Evolutionary conservation across 2,329 filamentous ascomycete species (phyloP).

Genomic region (Aspergillus eucalypticola): DNA sequence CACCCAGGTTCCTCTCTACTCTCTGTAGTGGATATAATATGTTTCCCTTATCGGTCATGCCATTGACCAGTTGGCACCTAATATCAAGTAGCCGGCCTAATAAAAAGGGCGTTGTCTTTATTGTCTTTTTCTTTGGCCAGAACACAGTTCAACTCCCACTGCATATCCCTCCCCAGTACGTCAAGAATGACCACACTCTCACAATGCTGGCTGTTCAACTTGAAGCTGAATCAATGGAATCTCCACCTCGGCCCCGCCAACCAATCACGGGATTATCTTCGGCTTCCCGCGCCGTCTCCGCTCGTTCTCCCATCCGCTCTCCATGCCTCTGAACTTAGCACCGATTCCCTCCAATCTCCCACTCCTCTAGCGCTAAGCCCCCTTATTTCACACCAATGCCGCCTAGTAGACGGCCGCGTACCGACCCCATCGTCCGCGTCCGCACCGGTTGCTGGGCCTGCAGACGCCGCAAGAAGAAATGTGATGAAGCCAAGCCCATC

Average conservation of each 20-base stretch:
- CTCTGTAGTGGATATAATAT: no score
- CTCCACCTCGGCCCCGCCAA: neutral
- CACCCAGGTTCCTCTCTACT: no score
- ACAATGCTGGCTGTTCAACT: no score
- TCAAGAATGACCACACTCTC: no score
- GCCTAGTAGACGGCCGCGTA: conserved; percentile 25
- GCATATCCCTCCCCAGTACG: no score
- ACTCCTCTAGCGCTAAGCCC: neutral
- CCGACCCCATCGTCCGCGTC: conserved; percentile 33
- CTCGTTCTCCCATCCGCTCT: neutral
- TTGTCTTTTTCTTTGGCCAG: no score
- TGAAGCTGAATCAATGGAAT: neutral
- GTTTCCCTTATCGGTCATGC: no score
- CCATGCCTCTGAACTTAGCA: neutral
- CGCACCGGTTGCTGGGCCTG: conserved; percentile 37
- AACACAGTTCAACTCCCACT: no score
- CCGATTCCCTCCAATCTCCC: neutral
- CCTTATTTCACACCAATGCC: conserved; percentile 20
- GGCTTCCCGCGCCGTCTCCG: neutral
- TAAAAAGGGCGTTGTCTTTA: no score
- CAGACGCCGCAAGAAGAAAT: conserved; percentile 37
- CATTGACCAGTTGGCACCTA: no score
- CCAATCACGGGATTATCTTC: neutral
- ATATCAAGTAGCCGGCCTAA: no score
- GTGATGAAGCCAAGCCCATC: conserved; percentile 36